Base-by-base conservation (phyloP, 2,329 filamentous ascomycete species). In the Clarireedia paspali region DNA sequence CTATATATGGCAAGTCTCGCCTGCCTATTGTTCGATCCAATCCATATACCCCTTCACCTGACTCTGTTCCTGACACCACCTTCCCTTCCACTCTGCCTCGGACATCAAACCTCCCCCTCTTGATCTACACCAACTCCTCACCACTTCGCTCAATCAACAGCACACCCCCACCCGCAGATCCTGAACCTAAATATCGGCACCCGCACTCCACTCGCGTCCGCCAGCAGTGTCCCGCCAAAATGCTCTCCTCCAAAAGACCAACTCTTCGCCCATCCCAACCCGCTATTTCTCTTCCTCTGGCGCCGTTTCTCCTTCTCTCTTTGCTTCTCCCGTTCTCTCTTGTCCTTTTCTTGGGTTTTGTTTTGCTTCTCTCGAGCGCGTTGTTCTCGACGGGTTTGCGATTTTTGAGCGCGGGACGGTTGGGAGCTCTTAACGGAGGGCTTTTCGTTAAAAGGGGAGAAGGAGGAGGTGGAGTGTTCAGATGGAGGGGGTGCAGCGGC, bases 71-170 rank as follows among this genome's bases (percentile, higher is more conserved):
- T 23, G 7, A 17, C 39, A 42, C 7, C 24, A 20, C 7, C 24
- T 42, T n/a, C 30, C 42, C 2, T 34, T 44, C 12, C 15, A 15
- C 46, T 27, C 39, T 39, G 26, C 24, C 20, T 14, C 24, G 1
- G 60, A 66, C 64, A 57, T 66, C 64, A 47, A 62, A 6, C 5
- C 12, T 47, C 27, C 26, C 15, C 4, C 15, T 34, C 23, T 34
- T 47, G 14, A 44, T 36, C 3, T 20, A 20, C 20, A 20, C 20
- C 20, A 20, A 20, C 20, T 20, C 20, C 20, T 20, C 20, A 20
- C 36, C 30, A 36, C 38, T 54, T 42, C 44, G 44, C 45, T 42
- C 39, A 42, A n/a, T 42, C 39, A 42, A 6, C 39, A 49, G 17
- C 36, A 44, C 26, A 55, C 24, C 26, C 26, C 10, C 36, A 34